phyloP scores from a whole-genome alignment of 495 filamentous ascomycete genomes.

The Aspergillus saccharolyticus region DNA sequence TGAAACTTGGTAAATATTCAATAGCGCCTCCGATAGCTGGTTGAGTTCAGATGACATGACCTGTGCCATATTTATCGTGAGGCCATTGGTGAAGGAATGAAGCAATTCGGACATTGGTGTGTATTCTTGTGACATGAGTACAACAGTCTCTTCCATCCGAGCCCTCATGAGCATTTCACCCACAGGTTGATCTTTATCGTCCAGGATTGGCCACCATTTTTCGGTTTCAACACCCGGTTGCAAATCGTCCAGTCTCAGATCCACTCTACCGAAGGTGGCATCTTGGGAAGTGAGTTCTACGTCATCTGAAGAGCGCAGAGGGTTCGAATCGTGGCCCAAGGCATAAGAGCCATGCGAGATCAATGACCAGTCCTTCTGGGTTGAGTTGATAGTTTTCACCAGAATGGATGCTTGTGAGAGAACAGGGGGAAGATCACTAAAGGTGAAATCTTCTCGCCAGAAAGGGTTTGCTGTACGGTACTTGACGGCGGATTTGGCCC shows the following conservation, averaged over 20 bases:
- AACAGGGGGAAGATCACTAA: slow-evolving; percentile 75
- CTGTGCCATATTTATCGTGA: slow-evolving; percentile 80
- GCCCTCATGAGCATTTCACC: slow-evolving; percentile 86
- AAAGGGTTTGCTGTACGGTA: slow-evolving; percentile 79
- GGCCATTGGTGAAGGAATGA: slow-evolving; percentile 73
- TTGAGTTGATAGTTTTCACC: slow-evolving; percentile 60
- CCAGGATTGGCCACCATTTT: slow-evolving; percentile 82
- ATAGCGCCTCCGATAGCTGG: slow-evolving; percentile 75
- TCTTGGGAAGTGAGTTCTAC: slow-evolving; percentile 53
- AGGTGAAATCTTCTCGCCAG: slow-evolving; percentile 91
- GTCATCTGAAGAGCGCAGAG: slow-evolving; percentile 42
- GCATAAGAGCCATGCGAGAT: slow-evolving; percentile 44
- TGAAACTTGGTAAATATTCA: slow-evolving; percentile 97
- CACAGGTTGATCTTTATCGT: slow-evolving; percentile 65
- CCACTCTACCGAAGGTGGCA: slow-evolving; percentile 65
- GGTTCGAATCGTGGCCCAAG: slow-evolving; percentile 39
- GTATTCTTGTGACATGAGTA: slow-evolving; percentile 83
- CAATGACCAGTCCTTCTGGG: slow-evolving; percentile 50
- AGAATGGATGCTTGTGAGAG: slow-evolving; percentile 76
- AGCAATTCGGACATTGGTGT: slow-evolving; percentile 76
- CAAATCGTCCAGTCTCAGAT: slow-evolving; percentile 79
- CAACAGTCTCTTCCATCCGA: slow-evolving; percentile 78
- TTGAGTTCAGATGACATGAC: slow-evolving; percentile 72
- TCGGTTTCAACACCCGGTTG: slow-evolving; percentile 75
- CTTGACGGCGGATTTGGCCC: slow-evolving; percentile 80